Conservation (phyloP, 176 grass and related monocot genomes). For the Aegilops sharonensis region DNA sequence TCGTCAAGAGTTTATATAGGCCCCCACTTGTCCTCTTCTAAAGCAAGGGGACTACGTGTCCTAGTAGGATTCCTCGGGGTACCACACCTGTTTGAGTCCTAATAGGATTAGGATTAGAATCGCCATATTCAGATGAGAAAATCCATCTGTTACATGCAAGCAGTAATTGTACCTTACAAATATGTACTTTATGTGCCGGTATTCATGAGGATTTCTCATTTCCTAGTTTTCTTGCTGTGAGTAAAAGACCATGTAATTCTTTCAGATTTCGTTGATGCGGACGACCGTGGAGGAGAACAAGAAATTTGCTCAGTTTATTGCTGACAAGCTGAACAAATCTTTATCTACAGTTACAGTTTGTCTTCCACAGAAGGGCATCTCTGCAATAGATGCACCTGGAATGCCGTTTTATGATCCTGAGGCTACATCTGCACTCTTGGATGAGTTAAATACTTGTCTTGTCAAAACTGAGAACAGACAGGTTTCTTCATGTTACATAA, state of each 20-base stretch:
- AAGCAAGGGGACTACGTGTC: neutral
- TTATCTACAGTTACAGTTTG: constrained; percentile 63
- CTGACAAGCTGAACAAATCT: constrained; percentile 89
- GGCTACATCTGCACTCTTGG: constrained; percentile 61
- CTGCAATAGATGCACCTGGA: constrained; percentile 80
- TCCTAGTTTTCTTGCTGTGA: constrained; percentile 3
- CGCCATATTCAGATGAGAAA: neutral
- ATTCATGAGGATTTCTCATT: neutral
- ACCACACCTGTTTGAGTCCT: neutral
- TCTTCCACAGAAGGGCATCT: constrained; percentile 78
- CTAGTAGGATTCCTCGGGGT: neutral
- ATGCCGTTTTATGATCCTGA: constrained; percentile 94
- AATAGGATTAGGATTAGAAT: neutral
- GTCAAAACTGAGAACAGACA: constrained; percentile 59
- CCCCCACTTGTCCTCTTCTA: neutral
- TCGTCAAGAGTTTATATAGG: neutral
- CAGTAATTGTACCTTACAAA: neutral
- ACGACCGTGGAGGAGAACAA: constrained; percentile 88
- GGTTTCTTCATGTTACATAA: constrained; percentile 47
- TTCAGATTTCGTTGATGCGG: constrained; percentile 83
- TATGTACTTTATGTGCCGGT: neutral
- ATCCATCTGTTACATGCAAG: neutral
- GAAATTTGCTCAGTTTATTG: constrained; percentile 84
- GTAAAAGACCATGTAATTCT: constrained; percentile 17
- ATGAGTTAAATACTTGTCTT: constrained; percentile 71